Percentiles rank a stretch among this genome's conserved stretches.
phyloP scores from a whole-genome alignment of 768 basidiomycete species.

The Mycena capillaripes region DNA sequence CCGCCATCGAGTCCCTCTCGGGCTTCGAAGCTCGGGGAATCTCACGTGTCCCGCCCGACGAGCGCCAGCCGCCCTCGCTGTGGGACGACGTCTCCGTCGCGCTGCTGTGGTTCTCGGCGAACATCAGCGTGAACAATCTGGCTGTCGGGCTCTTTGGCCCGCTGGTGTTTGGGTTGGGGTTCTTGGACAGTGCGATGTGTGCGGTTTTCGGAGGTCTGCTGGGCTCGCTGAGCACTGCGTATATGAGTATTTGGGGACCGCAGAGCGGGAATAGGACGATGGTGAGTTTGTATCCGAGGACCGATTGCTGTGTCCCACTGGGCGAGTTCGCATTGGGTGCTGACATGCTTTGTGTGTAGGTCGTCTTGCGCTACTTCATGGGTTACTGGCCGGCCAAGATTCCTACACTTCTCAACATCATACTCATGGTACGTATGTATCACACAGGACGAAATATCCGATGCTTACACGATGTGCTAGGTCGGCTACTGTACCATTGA shows the following conservation, averaged over 20 bases:
- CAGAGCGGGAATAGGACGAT: background rate
- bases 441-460: too few relatives aligned
- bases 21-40: background rate
- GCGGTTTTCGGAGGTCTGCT: background rate
- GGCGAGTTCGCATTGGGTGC: too few relatives aligned
- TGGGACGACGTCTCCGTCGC: background rate
- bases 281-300: background rate
- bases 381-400: background rate
- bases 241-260: background rate
- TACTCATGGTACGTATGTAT: background rate
- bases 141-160: background rate
- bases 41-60: background rate
- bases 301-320: too few relatives aligned
- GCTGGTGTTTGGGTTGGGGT: background rate
- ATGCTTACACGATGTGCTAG: background rate
- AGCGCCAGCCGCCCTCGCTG: background rate
- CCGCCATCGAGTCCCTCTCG: background rate
- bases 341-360: background rate
- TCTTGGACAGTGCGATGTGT: background rate
- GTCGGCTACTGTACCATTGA: background rate
- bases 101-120: background rate
- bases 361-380: background rate
- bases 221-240: background rate
- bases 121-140: background rate
- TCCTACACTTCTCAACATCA: background rate